Base-by-base conservation (phyloP, 2,329 filamentous ascomycete genomes). In the Fusarium sp. region DNA sequence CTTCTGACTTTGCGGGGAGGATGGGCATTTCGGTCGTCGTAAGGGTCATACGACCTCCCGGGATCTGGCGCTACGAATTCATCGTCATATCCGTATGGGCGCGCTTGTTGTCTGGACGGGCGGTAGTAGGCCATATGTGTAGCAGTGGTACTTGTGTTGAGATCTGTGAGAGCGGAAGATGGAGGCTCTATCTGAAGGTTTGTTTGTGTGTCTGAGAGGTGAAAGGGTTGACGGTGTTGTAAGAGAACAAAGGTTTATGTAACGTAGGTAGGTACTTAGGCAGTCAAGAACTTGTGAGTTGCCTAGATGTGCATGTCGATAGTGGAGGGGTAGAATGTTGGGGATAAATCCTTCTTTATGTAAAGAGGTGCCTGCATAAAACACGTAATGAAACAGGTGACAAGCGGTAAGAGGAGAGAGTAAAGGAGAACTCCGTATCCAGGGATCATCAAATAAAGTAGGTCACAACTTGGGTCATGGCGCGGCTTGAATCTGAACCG, bases 61-160 rank as follows among this genome's bases (percentile, higher is more conserved):
- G 70, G 64, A 14, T 78, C 77, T 26, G 66, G 72, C 14, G 60
- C 51, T 42, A 76, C 57, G 36, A 76, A 75, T 42, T 79, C 75
- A 24, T 80, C 78, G 50, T 79, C 76, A 48, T 67, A 69, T 45
- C 73, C 79, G 61, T 74, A 66, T 26, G 69, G 64, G 56, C 74
- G 72, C 38, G 70, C 72, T 22, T 79, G 78, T 22, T 75, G 79
- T 28, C 75, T 70, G 22, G 74, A 66, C 32, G 74, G 75, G 50
- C 69, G 71, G 28, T 77, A 73, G 41, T 79, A 70, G 36, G 76
- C 73, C 80, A 81, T 81, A 47, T 56, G 47, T 59, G 41, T 26
- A 65, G 45, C 36, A 32, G 63, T 24, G 32, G n/a, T 41, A 51
- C 9, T 20, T 22, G n/a, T 50, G 39, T 30, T 35, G n/a, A 44